These are phyloP conservation scores for Zygoascus bituminiphila DNA, from an alignment of 805 yeast genomes.

Conservation along the genomic window DNA sequence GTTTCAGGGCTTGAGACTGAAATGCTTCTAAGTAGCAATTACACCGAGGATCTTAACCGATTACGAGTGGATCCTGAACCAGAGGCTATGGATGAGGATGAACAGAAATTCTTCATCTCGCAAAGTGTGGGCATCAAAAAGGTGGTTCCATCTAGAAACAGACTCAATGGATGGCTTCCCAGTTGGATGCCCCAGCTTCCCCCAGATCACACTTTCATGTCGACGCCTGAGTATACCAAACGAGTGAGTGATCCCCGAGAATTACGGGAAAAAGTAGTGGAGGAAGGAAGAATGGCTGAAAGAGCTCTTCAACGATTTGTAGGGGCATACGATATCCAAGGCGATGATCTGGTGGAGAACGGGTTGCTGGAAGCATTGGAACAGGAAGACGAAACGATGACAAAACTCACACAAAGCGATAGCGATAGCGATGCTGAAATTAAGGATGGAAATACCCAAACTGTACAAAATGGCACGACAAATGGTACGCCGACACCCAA, in stretches of 20 bases:
- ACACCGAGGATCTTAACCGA: conserved; percentile 21
- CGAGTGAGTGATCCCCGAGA: conserved; percentile 61
- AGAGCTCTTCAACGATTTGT: conserved; percentile 58
- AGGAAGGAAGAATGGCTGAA: conserved; percentile 77
- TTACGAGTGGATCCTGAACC: conserved; percentile 23
- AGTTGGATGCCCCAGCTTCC: conserved; percentile 81
- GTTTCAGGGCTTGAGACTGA: conserved; percentile 27
- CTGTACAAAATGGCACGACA: neutral
- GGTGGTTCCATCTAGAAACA: conserved; percentile 46
- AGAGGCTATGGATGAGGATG: conserved; percentile 33
- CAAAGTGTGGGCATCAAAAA: conserved; percentile 44
- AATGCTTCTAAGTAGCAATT: conserved; percentile 15
- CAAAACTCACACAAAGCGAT: neutral
- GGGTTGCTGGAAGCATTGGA: neutral
- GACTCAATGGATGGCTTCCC: conserved; percentile 45
- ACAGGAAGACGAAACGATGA: neutral
- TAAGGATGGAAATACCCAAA: neutral
- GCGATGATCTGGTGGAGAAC: conserved; percentile 9
- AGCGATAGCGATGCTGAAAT: neutral
- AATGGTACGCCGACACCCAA: too few species aligned
- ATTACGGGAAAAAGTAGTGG: conserved; percentile 62
- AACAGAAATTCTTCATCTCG: conserved; percentile 46
- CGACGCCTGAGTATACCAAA: conserved; percentile 60
- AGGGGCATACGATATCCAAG: conserved; percentile 8
- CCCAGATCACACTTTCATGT: conserved; percentile 84